These are phyloP conservation scores for Hyphodiscus hymeniophilus DNA, from an alignment of 495 filamentous ascomycete genomes.

Conservation along the genomic window DNA sequence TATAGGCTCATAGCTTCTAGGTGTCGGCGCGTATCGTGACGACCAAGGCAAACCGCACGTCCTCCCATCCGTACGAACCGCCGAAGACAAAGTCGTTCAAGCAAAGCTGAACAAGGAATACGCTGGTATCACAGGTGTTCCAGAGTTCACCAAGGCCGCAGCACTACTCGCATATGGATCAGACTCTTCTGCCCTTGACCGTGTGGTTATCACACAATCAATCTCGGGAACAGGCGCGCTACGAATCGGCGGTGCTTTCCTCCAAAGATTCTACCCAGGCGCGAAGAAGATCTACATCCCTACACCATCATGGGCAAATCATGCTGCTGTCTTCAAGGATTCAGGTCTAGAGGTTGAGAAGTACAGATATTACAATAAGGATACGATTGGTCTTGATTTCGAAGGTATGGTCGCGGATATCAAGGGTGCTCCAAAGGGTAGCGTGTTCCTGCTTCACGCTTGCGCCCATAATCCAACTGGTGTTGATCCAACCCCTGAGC, in stretches of 20 bases:
- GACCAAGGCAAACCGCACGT: constrained; percentile 96
- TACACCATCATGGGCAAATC: constrained; percentile 96
- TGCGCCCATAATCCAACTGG: constrained; percentile 99
- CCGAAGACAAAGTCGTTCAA: constrained; percentile 78
- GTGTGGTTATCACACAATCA: constrained; percentile 89
- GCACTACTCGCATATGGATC: constrained; percentile 83
- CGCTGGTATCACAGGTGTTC: constrained; percentile 92
- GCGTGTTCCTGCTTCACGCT: constrained; percentile 88
- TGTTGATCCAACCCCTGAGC: constrained; percentile 84
- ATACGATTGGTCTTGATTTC: constrained; percentile 96
- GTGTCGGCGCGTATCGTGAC: constrained; percentile 80
- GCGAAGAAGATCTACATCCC: constrained; percentile 94
- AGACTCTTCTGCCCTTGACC: constrained; percentile 65
- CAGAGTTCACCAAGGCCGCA: constrained; percentile 86
- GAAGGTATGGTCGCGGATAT: constrained; percentile 88
- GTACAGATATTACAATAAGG: constrained; percentile 98
- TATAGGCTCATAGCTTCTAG: constrained; percentile 28
- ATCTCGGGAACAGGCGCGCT: constrained; percentile 97
- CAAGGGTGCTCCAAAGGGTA: constrained; percentile 77
- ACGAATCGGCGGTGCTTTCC: constrained; percentile 88
- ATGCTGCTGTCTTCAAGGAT: constrained; percentile 92
- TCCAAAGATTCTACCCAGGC: constrained; percentile 80
- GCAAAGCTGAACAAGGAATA: constrained; percentile 90
- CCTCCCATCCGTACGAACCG: constrained; percentile 81
- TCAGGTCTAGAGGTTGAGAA: constrained; percentile 81